Evolutionary conservation across 371 early-diverging fungal species (phyloP), one percentile per base, ranked within the genome.

Genomic region (Rhizopus stolonifer): DNA sequence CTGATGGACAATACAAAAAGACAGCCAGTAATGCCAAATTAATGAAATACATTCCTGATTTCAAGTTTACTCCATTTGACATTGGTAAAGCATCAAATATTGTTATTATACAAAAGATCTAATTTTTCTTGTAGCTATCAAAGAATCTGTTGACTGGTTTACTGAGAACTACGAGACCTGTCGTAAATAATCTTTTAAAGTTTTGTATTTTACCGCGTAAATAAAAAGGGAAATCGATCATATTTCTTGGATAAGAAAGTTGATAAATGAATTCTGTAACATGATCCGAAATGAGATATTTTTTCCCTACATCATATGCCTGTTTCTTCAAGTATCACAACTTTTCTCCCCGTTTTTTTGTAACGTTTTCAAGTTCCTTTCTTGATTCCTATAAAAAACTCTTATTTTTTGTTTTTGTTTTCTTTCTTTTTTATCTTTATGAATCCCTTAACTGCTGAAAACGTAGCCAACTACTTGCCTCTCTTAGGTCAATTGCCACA

Each of bases 1-100:
- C 90, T 15, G 93, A 92, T 69, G 93, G 93, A 21, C 93, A 92
- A 69, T 90, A 71, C 68, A 91, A 90, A 66, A 92, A 92, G 84
- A 91, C 93, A 17, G 91, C 90, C 19, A 86, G 81, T 48, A 92
- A 92, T 63, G 80, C 56, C n/a, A 92, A 92, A 75, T 68, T 92
- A 64, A 73, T 69, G 74, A 79, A 75, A 56, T 79, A 84, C 49
- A 63, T 89, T 58, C 89, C 90, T 51, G 89, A 84, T 62, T 92
- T 90, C 62, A 48, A 89, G 68, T 92, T 92, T 69, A 91, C 91
- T 13, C 86, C 85, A 7, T 91, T 92, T 55, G 82, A 89, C 34
- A 70, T 74, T 58, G 87, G 88, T 86, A 71, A 55, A 66, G 47
- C 15, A 7, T 6, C 15, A 4, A 8, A 26, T 13, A 8, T 19